Evolutionary conservation across 2,329 filamentous ascomycete species (phyloP), one percentile per base, ranked within the genome.

Genomic region (Macrophomina phaseolina): DNA sequence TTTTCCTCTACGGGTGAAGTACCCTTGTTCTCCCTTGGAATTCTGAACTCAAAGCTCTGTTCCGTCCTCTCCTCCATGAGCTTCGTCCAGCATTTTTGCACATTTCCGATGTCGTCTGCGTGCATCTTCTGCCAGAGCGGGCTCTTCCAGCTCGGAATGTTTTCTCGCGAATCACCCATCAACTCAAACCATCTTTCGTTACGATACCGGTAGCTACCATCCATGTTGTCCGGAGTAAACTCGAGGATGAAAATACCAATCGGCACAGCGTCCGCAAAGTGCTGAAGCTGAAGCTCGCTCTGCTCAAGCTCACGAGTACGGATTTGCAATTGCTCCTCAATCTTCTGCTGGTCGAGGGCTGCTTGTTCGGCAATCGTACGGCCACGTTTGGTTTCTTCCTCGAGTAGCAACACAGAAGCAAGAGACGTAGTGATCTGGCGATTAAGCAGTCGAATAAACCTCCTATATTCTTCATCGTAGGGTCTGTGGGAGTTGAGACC

Each of bases 401-500:
- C 62, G 74, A 74, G 55, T 73, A 77, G 11, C 75, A 77, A 66
- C 4, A 77, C 72, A 3, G 76, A 77, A 23, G 76, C 76, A 38
- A 77, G 64, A 5, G 74, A 75, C n/a, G 74, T 76, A 7, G 74
- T 73, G 23, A 77, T 63, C 45, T 77, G 75, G 51, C 74, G 69
- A 62, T 75, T 76, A 30, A 77, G 70, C 70, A 76, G 73, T 23
- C 70, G 66, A 14, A 71, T 70, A 56, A 77, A 77, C 11, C 70
- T 71, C 38, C 68, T 70, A 55, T 77, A 77, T 30, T 76, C 74
- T 0, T 76, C 73, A 48, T 77, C 74, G 36, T 75, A 77, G 3
- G 75, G 74, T 53, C 76, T 71, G 3, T 73, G 73, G 7, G 75
- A 74, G 48, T 77, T 76, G 18, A 77, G 70, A 1, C 76, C 76